These are phyloP conservation scores for Penicillium sp. DNA, from an alignment of 2,329 filamentous ascomycete species.

Conservation along the genomic window DNA sequence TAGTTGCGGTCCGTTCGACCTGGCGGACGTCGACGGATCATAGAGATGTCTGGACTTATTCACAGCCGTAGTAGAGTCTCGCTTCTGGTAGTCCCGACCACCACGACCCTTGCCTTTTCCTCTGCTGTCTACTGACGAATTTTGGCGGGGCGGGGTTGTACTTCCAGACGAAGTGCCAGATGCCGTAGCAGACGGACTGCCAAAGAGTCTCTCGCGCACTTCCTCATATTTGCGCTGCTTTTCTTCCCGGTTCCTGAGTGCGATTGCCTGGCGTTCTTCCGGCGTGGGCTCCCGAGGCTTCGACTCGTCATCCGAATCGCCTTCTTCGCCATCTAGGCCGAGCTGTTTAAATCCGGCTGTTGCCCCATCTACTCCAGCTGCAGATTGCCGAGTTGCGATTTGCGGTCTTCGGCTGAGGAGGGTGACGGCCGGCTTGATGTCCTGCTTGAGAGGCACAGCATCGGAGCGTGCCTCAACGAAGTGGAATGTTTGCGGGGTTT, in stretches of 20 bases:
- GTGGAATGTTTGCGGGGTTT: slow-evolving; percentile 68
- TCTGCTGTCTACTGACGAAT: slow-evolving; percentile 32
- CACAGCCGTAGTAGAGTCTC: slow-evolving; percentile 38
- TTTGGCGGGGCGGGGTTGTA: slow-evolving; percentile 54
- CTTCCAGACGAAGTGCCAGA: slow-evolving; percentile 59
- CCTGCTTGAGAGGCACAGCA: slow-evolving; percentile 59
- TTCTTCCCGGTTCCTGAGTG: slow-evolving; percentile 76
- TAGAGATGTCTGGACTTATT: slow-evolving; percentile 59
- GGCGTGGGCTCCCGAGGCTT: slow-evolving; percentile 61
- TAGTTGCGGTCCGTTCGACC: slow-evolving; percentile 52
- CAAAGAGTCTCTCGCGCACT: slow-evolving; percentile 81
- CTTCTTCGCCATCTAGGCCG: slow-evolving; percentile 48
- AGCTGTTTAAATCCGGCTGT: slow-evolving; percentile 45
- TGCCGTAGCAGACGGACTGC: slow-evolving; percentile 46
- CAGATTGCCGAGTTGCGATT: slow-evolving; percentile 55
- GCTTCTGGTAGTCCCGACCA: slow-evolving; percentile 43
- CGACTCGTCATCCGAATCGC: slow-evolving; percentile 62
- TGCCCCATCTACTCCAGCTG: slow-evolving; percentile 38
- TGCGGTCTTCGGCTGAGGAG: slow-evolving; percentile 79
- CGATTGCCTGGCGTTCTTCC: slow-evolving; percentile 72
- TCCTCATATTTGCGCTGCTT: slow-evolving; percentile 89
- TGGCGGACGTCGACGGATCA: slow-evolving; percentile 68
- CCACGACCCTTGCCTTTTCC: slow-evolving; percentile 49
- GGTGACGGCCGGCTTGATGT: slow-evolving; percentile 78
- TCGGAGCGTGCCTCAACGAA: slow-evolving; percentile 64